Percentiles rank a stretch among this genome's conserved stretches.
phyloP scores from a whole-genome alignment of 805 yeast species.

The Candida easanensis region DNA sequence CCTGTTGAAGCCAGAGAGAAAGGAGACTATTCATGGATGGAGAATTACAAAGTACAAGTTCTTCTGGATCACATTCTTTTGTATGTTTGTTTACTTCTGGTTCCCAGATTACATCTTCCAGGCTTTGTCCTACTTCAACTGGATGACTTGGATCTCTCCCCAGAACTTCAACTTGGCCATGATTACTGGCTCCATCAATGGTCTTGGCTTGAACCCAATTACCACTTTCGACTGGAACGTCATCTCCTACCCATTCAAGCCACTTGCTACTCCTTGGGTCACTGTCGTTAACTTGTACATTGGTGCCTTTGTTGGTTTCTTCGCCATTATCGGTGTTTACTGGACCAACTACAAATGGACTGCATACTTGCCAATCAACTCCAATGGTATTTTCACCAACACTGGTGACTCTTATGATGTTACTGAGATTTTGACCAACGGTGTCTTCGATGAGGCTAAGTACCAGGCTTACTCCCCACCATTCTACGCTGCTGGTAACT shows the following conservation, averaged over 20 bases:
- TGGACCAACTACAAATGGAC: conserved; percentile 40
- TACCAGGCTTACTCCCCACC: conserved; percentile 63
- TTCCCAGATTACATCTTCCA: conserved; percentile 41
- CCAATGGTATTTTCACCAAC: conserved; percentile 52
- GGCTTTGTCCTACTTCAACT: conserved; percentile 44
- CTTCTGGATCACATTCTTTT: conserved; percentile 29
- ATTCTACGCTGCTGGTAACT: conserved; percentile 59
- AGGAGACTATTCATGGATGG: conserved; percentile 33
- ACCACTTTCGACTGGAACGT: conserved; percentile 54
- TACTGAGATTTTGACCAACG: conserved; percentile 42
- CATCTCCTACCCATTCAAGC: conserved; percentile 25
- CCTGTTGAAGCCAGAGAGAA: conserved; percentile 35
- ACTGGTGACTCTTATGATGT: conserved; percentile 47
- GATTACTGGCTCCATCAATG: conserved; percentile 46
- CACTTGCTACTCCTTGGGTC: conserved; percentile 45
- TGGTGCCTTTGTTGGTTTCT: conserved; percentile 34
- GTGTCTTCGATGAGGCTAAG: conserved; percentile 42
- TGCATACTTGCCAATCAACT: conserved; percentile 40
- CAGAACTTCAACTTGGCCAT: conserved; percentile 44
- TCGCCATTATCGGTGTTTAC: conserved; percentile 36
- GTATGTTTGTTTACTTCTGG: conserved; percentile 44
- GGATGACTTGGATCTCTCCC: conserved; percentile 61
- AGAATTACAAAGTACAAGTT: conserved; percentile 34
- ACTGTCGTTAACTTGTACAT: conserved; percentile 29
- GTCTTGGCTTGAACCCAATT: conserved; percentile 53